Evolutionary conservation across 768 basidiomycete species (phyloP).

Genomic region (Dacryopinax primogenitus): DNA sequence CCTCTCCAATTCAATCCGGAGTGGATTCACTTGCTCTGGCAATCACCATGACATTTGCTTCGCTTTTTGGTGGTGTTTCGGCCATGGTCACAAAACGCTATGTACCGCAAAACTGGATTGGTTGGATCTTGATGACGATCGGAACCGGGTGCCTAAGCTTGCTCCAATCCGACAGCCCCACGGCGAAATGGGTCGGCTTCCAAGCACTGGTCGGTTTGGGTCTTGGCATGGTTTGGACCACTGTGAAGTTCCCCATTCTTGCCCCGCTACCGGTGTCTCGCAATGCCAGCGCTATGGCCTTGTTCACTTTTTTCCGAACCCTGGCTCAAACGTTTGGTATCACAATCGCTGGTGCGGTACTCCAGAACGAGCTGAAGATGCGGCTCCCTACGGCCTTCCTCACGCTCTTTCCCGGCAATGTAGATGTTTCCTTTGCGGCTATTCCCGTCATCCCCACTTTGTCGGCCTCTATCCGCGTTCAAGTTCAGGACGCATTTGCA

Average conservation of each 20-base stretch:
- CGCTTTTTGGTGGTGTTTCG: slow-evolving; percentile 23
- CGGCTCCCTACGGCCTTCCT: slow-evolving; percentile 19
- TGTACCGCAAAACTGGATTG: slow-evolving; percentile 27
- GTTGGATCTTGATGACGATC: slow-evolving; percentile 29
- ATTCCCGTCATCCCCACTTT: slow-evolving; percentile 12
- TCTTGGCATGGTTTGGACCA: neutral
- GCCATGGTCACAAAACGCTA: slow-evolving; percentile 31
- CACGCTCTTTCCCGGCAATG: slow-evolving; percentile 7
- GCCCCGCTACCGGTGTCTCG: slow-evolving; percentile 33
- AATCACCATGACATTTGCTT: slow-evolving; percentile 24
- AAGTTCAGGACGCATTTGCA: slow-evolving; percentile 16
- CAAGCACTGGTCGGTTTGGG: neutral
- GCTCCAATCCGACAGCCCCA: slow-evolving; percentile 19
- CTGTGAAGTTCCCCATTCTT: slow-evolving; percentile 33
- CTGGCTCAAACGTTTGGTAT: slow-evolving; percentile 23
- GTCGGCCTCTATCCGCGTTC: slow-evolving; percentile 15
- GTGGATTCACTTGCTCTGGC: slow-evolving; percentile 21
- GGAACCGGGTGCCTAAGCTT: slow-evolving; percentile 30
- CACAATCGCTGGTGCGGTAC: slow-evolving; percentile 20
- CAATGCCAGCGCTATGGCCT: slow-evolving; percentile 37
- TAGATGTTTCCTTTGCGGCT: slow-evolving; percentile 14
- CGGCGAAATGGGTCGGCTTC: slow-evolving; percentile 16
- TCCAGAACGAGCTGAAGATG: slow-evolving; percentile 23
- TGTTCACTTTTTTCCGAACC: slow-evolving; percentile 30
- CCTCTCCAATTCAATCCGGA: slow-evolving; percentile 20